phyloP scores from a whole-genome alignment of 441 rosid genomes.

The Syzygium syzygioides region DNA sequence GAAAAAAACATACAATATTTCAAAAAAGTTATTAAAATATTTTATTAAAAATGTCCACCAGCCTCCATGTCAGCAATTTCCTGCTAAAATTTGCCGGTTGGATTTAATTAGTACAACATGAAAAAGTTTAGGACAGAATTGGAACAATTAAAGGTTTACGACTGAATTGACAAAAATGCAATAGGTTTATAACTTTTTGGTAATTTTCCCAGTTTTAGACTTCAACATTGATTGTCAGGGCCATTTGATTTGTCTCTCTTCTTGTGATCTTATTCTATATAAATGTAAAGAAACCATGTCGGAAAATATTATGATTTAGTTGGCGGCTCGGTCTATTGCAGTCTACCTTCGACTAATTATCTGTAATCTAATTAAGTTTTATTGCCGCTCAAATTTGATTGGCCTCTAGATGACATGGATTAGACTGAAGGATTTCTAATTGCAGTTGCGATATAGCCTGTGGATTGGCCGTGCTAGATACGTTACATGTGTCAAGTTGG shows the following conservation, averaged over 20 bases:
- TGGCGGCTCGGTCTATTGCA: background rate
- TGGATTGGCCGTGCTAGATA: background rate
- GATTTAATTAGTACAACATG: too few relatives aligned
- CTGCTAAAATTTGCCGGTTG: too few relatives aligned
- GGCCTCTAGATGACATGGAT: background rate
- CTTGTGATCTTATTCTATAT: background rate
- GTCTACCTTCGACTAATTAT: background rate
- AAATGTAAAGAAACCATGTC: background rate
- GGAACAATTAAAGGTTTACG: too few relatives aligned
- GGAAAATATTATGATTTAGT: background rate
- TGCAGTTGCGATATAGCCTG: background rate
- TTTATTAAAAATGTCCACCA: too few relatives aligned
- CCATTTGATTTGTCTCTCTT: background rate
- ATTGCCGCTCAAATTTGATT: background rate
- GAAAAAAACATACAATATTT: too few relatives aligned
- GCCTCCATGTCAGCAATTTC: too few relatives aligned
- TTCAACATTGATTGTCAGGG: background rate
- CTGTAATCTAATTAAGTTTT: background rate
- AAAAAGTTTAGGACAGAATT: too few relatives aligned
- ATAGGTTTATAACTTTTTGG: too few relatives aligned
- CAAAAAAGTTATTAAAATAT: too few relatives aligned
- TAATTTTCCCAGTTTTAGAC: too few relatives aligned
- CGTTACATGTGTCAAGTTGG: background rate
- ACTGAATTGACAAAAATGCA: too few relatives aligned
- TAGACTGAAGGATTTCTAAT: background rate